Conservation (phyloP, 257 asterid genomes). For the Orobanche coerulescens region DNA sequence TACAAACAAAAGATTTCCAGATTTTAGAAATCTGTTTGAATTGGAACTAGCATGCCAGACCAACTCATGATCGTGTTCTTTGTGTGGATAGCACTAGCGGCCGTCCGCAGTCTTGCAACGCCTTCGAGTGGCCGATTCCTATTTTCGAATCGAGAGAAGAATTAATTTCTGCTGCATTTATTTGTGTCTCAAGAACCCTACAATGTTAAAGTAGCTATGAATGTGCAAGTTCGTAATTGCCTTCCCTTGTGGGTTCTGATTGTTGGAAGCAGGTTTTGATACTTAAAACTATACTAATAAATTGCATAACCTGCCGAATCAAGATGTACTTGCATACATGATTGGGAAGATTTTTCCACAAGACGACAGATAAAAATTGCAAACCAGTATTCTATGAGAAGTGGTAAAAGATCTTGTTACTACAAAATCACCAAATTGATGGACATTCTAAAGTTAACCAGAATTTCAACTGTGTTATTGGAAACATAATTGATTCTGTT, state of each 20-base stretch:
- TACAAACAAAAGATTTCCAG: too few species aligned
- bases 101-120: too few species aligned
- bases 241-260: slow-evolving; percentile 3
- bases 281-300: neutral
- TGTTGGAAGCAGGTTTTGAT: slow-evolving; percentile 9
- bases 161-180: too few species aligned
- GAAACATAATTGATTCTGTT: neutral
- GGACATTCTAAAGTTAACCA: neutral
- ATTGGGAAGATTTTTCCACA: slow-evolving; percentile 9
- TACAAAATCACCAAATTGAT: neutral
- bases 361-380: neutral
- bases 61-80: too few species aligned
- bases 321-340: slow-evolving; percentile 3
- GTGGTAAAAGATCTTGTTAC: neutral
- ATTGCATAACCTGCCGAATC: neutral
- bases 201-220: too few species aligned
- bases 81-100: too few species aligned
- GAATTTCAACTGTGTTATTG: slow-evolving; percentile 7
- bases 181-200: too few species aligned
- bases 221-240: neutral
- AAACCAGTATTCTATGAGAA: neutral
- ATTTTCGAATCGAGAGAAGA: too few species aligned
- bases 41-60: too few species aligned
- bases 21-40: too few species aligned
- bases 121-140: too few species aligned